Evolutionary conservation across 2,329 filamentous ascomycete genomes (phyloP), one percentile per base, ranked within the genome.

Genomic region (Cladosporium colombiae): DNA sequence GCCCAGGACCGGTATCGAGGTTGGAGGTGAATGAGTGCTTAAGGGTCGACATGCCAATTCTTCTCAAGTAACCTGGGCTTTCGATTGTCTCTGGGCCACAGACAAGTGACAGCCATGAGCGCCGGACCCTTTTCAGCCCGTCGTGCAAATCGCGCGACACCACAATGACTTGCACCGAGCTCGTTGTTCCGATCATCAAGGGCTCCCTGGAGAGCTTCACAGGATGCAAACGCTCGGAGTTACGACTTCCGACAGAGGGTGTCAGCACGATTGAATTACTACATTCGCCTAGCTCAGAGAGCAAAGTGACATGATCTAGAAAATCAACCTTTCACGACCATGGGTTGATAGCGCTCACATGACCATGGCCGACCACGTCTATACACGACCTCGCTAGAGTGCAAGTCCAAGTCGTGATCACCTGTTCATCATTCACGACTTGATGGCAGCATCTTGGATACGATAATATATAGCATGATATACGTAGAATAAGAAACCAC

Each of bases 1-100:
- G 13, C 82, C 83, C 0, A 81, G 79, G 60, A 77, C 74, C 5
- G 74, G 72, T 27, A 77, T 81, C 50, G 75, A 75, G 29, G 71
- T 80, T 50, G 74, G 67, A 6, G 55, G 63, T 44, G 53, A 60
- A 21, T 60, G 62, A 65, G 55, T 10, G 18, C 23, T 13, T 11
- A 21, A 23, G 8, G n/a, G 40, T 46, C n/a, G 40, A 46, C n/a
- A 21, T 23, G 10, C 2, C n/a, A 21, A 7, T 21, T 46, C n/a
- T 46, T 13, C n/a, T 7, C n/a, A 4, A 46, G 5, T 6, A 8
- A 6, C 5, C 10, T 1, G 8, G 40, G 1, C n/a, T 3, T n/a
- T 23, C 10, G 3, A 21, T 8, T 11, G 40, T 21, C 40, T 46
- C 40, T 21, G 8, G n/a, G n/a, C 8, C 2, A 13, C 23, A 8